Evolutionary conservation across 2,329 filamentous ascomycete genomes (phyloP), one percentile per base, ranked within the genome.

Genomic region (Pseudogymnoascus sp.): DNA sequence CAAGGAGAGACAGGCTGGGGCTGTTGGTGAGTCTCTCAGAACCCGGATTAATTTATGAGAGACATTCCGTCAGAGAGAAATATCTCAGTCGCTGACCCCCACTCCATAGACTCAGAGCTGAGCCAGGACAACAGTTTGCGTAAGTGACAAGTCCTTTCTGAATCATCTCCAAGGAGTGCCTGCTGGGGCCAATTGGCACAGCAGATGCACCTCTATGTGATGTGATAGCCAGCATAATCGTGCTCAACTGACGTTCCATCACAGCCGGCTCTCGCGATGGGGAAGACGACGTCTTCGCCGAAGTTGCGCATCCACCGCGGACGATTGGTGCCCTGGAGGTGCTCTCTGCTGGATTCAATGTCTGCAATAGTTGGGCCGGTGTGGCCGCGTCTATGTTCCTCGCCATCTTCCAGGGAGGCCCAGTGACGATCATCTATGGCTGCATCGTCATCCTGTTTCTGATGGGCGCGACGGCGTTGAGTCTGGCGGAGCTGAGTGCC

Each of bases 321-420:
- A 57, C 29, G 14, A 57, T 36, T 34, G 29, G 51, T 57, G 51
- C 51, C 29, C 51, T 34, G 29, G 51, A 57, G 29, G 51, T 57
- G 5, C 51, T 57, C 4, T 57, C 51, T 12, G 51, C 51, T 18
- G 51, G 51, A 12, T 57, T 57, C 29, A 57, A 57, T 57, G 51
- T 57, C 51, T 57, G 51, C 29, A 57, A 57, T 36, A 36, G 51
- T 34, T 57, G 51, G 51, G 51, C 51, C 51, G 51, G 51, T 57
- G 51, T 57, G 16, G 51, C 51, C 29, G 51, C 51, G 26, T 57
- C 51, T 2, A 34, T 57, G 51, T 57, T 57, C 51, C 51, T 57
- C 11, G 51, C 51, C 29, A 57, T 57, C 16, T 57, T 57, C 51
- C 51, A 57, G 51, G 51, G 51, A 34, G 51, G 51, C 3, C 51